Evolutionary conservation across 202 grass and related monocot species (phyloP).

Genomic region (Eragrostis tef): DNA sequence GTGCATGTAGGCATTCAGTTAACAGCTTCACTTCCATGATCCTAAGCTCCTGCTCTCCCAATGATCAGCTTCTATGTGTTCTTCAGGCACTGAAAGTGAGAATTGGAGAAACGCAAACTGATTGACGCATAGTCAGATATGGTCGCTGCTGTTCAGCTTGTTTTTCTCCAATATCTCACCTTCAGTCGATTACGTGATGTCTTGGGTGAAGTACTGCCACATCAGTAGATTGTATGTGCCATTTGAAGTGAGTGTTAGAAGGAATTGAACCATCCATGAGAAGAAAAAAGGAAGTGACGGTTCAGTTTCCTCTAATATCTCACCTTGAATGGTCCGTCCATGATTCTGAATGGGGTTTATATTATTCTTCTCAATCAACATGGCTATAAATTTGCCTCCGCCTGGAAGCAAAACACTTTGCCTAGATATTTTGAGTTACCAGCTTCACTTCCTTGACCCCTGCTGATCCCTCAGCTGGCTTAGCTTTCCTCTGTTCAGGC

Average conservation of each 20-base stretch:
- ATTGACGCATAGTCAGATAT: neutral
- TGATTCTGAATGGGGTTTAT: no score
- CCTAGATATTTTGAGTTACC: neutral
- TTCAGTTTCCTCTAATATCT: constrained; percentile 67
- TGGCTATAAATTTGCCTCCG: neutral
- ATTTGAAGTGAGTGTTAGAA: neutral
- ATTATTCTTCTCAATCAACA: no score
- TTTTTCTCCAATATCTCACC: constrained; percentile 66
- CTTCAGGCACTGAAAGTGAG: constrained; percentile 51
- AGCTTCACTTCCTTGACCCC: neutral
- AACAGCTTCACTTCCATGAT: neutral
- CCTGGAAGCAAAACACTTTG: constrained; percentile 14
- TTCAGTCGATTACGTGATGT: constrained; percentile 31
- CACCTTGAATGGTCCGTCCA: constrained; percentile 44
- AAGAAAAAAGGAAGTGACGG: neutral
- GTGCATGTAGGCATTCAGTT: neutral
- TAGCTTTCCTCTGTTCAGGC: constrained; percentile 11
- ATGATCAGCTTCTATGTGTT: neutral
- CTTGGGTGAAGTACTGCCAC: no score
- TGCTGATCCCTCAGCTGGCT: neutral
- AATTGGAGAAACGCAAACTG: constrained; percentile 56
- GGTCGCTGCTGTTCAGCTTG: constrained; percentile 32
- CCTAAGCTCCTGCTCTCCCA: neutral
- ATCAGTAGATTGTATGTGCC: constrained; percentile 4
- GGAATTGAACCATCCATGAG: constrained; percentile 35